Evolutionary conservation across 768 basidiomycete genomes (phyloP).

Genomic region (Lentinula raphanica): DNA sequence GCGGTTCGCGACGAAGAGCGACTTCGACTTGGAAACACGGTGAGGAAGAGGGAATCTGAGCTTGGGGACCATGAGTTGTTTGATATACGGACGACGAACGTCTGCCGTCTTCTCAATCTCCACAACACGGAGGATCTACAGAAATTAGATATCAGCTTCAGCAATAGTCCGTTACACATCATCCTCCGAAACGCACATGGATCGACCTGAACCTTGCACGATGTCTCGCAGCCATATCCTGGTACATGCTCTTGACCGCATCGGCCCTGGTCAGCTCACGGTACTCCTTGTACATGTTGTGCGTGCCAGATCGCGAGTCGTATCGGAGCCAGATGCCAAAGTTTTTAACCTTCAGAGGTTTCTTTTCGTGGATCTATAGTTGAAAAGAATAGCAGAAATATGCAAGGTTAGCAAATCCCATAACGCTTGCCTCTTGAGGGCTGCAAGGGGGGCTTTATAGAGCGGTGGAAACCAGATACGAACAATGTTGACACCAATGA

Average conservation of each 20-base stretch:
- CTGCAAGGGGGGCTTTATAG: constrained; percentile 44
- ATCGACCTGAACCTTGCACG: constrained; percentile 99
- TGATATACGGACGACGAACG: constrained; percentile 95
- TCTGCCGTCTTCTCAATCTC: constrained; percentile 92
- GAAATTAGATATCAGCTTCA: background rate
- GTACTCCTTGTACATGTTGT: constrained; percentile 99
- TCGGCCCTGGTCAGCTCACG: constrained; percentile 91
- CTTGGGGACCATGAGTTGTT: constrained; percentile 82
- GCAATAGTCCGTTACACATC: no score
- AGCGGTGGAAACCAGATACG: constrained; percentile 42
- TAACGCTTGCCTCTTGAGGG: constrained; percentile 85
- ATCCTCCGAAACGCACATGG: constrained; percentile 54
- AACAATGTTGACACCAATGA: constrained; percentile 96
- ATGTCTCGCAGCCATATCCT: constrained; percentile 99
- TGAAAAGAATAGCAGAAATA: constrained; percentile 15
- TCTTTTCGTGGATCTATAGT: constrained; percentile 92
- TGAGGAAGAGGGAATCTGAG: constrained; percentile 98
- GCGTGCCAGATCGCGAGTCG: constrained; percentile 98
- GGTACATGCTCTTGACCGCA: constrained; percentile 95
- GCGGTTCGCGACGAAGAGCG: constrained; percentile 76
- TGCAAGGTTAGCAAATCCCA: constrained; percentile 40
- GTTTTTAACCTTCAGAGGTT: constrained; percentile 98
- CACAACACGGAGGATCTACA: constrained; percentile 94
- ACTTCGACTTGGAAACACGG: constrained; percentile 72
- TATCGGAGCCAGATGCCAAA: constrained; percentile 99